Evolutionary conservation across 306 rosid genomes (phyloP).

Genomic region (Dryas drummondii): DNA sequence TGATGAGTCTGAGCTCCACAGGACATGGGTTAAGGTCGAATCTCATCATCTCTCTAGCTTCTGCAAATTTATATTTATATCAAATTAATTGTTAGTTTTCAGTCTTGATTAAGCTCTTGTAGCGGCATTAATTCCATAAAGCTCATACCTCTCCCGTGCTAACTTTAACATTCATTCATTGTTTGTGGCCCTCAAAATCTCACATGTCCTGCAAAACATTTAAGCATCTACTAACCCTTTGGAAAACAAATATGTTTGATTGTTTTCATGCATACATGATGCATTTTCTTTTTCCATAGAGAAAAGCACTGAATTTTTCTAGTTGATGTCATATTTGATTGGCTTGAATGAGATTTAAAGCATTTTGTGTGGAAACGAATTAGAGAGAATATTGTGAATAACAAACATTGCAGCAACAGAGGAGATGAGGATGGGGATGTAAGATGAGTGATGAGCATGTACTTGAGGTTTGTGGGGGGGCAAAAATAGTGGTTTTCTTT

Average conservation of each 20-base stretch:
- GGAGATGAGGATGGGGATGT: background rate
- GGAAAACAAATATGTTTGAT: background rate
- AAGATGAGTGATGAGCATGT: background rate
- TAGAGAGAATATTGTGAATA: background rate
- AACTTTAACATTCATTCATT: background rate
- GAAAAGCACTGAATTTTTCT: background rate
- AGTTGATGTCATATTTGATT: background rate
- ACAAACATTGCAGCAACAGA: background rate
- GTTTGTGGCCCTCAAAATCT: background rate
- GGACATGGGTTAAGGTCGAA: slow-evolving; percentile 77
- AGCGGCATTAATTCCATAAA: background rate
- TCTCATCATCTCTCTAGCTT: background rate
- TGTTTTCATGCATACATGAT: background rate
- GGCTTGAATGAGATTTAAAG: background rate
- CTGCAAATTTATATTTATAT: background rate
- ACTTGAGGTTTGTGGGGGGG: background rate
- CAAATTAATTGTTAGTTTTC: background rate
- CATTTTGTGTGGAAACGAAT: background rate
- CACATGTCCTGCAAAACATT: background rate
- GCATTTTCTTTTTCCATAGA: background rate
- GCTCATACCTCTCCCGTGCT: slow-evolving; percentile 1
- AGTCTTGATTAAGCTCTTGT: background rate
- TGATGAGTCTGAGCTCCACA: slow-evolving; percentile 72
- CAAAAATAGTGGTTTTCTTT: background rate
- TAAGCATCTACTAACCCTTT: background rate